phyloP scores from a whole-genome alignment of 2,329 filamentous ascomycete genomes.

The Neocucurbitaria cava region DNA sequence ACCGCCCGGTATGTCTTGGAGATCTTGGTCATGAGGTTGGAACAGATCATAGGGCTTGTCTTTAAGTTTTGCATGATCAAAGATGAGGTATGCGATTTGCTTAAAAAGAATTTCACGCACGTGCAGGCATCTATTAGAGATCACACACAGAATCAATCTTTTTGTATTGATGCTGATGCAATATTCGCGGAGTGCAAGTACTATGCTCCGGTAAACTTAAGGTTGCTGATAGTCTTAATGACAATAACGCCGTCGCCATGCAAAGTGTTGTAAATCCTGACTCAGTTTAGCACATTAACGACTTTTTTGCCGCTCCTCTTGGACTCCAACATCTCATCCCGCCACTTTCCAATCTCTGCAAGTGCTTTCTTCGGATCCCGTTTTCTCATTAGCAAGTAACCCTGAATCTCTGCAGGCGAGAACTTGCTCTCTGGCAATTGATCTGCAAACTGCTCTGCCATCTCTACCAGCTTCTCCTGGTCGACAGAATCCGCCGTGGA shows the following conservation, averaged over 20 bases:
- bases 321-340: conserved; percentile 40
- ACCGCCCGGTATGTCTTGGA: background rate
- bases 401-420: conserved; percentile 62
- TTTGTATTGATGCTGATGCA: too few relatives aligned
- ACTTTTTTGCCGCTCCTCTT: conserved; percentile 39
- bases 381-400: conserved; percentile 59
- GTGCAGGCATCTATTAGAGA: too few relatives aligned
- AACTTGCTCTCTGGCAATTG: conserved; percentile 56
- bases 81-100: too few relatives aligned
- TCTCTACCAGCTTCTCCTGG: conserved; percentile 41
- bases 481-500: conserved; percentile 12
- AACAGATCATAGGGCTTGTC: background rate
- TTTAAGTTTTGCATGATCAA: too few relatives aligned
- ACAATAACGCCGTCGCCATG: background rate
- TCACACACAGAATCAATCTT: too few relatives aligned
- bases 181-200: background rate
- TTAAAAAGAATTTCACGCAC: too few relatives aligned
- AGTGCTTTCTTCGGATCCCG: conserved; percentile 57
- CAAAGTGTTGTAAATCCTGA: background rate
- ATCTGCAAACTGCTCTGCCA: conserved; percentile 56
- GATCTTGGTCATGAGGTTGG: background rate
- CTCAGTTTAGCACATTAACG: background rate
- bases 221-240: background rate
- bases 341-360: conserved; percentile 53
- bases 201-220: background rate